Evolutionary conservation across 306 rosid species (phyloP), one percentile per base, ranked within the genome.

Genomic region (Lithocarpus polystachyus): DNA sequence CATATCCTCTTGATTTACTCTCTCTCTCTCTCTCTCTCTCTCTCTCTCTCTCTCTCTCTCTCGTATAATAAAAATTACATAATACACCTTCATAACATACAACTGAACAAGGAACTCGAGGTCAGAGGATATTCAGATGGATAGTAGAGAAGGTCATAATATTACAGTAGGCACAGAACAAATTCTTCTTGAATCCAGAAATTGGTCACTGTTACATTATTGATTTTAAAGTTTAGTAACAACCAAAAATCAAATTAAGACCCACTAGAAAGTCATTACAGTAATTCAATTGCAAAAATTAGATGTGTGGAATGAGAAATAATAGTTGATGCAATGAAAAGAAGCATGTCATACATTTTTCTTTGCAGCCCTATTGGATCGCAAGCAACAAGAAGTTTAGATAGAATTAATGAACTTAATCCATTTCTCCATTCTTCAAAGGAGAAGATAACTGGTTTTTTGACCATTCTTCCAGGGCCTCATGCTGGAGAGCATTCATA

Each of bases 401-500:
- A 62, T 31, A 45, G 22, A 82, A 69, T 45, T 64, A 18, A 74
- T 52, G 69, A 72, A 79, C 56, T 76, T 76, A 55, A 24, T 73
- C 74, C 62, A 24, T 33, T 52, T 70, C 33, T 75, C 74, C 52
- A 22, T 68, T 82, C 88, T 86, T 92, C 87, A 76, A 87, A 0
- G 86, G 85, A 18, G 35, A 48, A 43, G 92, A 92, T 76, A 92
- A 60, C 59, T 90, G 89, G 81, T 91, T 76, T 75, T 73, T 84
- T 0, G 98, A 95, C 99, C 99, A 95, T 82, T 95, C 98, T 78
- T 91, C 97, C 6, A 92, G 93, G 8, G 92, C 91, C 68, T 75
- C 71, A 68, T 89, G 89, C 64, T 95, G 99, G 69, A 91, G 92
- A 35, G 89, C 85, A 74, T 95, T 95, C 98, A 95, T 90, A 56